These are phyloP conservation scores for Elsinoe ampelina DNA, from an alignment of 2,329 filamentous ascomycete genomes.

Conservation along the genomic window DNA sequence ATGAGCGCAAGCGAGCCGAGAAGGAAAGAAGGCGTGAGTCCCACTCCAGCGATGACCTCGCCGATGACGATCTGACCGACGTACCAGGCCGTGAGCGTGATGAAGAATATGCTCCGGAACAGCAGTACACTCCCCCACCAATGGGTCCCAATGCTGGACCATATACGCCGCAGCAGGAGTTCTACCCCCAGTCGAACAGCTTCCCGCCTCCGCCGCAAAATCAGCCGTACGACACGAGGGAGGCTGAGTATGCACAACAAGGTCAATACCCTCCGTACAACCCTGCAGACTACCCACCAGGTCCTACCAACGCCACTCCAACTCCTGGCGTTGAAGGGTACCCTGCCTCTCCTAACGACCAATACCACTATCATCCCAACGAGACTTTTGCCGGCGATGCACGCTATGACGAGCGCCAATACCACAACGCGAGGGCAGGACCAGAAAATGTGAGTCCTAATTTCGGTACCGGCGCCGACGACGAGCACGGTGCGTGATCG, in stretches of 20 bases:
- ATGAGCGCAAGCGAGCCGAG: constrained; percentile 47
- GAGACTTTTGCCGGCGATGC: constrained; percentile 26
- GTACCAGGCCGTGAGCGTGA: constrained; percentile 20
- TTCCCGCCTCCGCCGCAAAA: constrained; percentile 37
- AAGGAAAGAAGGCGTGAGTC: constrained; percentile 43
- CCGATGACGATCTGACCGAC: not conserved
- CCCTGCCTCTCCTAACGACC: constrained; percentile 6
- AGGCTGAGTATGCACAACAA: constrained; percentile 20
- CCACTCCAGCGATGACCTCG: not conserved
- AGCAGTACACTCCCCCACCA: constrained; percentile 28
- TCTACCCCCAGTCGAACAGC: constrained; percentile 39
- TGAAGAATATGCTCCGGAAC: constrained; percentile 21
- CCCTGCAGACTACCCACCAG: constrained; percentile 36
- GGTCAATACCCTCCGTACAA: constrained; percentile 30
- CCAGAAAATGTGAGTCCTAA: constrained; percentile 44
- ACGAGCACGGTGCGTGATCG: constrained; percentile 17
- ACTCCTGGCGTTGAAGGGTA: constrained; percentile 15
- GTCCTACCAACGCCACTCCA: constrained; percentile 22
- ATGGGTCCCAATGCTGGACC: constrained; percentile 25
- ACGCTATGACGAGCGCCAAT: constrained; percentile 26
- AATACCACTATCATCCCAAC: constrained; percentile 20
- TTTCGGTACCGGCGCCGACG: constrained; percentile 28
- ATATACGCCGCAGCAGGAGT: constrained; percentile 24
- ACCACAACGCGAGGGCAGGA: constrained; percentile 20
- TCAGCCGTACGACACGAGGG: constrained; percentile 22